Percentiles rank a stretch among this genome's conserved stretches.
Conservation (phyloP, 768 basidiomycete species). For the Phylloporus rhodoxanthus region DNA sequence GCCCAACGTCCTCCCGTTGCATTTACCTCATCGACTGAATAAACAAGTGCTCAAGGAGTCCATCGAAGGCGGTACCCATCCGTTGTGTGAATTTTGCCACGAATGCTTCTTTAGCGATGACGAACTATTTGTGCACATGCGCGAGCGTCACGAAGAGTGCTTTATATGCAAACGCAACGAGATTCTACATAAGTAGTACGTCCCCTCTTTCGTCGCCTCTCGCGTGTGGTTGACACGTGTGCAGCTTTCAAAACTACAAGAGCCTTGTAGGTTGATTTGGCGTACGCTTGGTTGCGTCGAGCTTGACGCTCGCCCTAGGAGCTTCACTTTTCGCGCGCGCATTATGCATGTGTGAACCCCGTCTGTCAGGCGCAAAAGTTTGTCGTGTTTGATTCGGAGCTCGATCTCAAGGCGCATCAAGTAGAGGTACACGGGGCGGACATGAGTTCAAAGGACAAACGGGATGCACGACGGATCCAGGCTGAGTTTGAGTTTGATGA, state of each 20-base stretch:
- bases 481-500: slow-evolving; percentile 67
- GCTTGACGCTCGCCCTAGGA: slow-evolving; percentile 41
- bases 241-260: slow-evolving; percentile 76
- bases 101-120: slow-evolving; percentile 92
- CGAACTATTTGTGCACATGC: slow-evolving; percentile 90
- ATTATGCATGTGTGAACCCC: slow-evolving; percentile 71
- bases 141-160: slow-evolving; percentile 92
- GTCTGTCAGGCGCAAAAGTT: slow-evolving; percentile 84
- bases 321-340: slow-evolving; percentile 65
- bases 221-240: background rate
- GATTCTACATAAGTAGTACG: slow-evolving; percentile 80
- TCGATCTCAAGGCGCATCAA: slow-evolving; percentile 91
- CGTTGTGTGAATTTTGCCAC: slow-evolving; percentile 83
- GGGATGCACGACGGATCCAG: slow-evolving; percentile 61
- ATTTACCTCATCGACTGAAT: slow-evolving; percentile 51
- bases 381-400: slow-evolving; percentile 80
- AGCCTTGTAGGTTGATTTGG: slow-evolving; percentile 48
- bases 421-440: slow-evolving; percentile 76
- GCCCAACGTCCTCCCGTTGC: slow-evolving; percentile 53
- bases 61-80: slow-evolving; percentile 68
- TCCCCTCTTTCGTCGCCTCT: slow-evolving; percentile 9
- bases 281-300: background rate
- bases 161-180: slow-evolving; percentile 88
- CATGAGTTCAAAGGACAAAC: slow-evolving; percentile 65
- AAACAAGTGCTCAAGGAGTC: slow-evolving; percentile 45